Evolutionary conservation across 2,329 filamentous ascomycete genomes (phyloP).

Genomic region (Neurospora crassa): DNA sequence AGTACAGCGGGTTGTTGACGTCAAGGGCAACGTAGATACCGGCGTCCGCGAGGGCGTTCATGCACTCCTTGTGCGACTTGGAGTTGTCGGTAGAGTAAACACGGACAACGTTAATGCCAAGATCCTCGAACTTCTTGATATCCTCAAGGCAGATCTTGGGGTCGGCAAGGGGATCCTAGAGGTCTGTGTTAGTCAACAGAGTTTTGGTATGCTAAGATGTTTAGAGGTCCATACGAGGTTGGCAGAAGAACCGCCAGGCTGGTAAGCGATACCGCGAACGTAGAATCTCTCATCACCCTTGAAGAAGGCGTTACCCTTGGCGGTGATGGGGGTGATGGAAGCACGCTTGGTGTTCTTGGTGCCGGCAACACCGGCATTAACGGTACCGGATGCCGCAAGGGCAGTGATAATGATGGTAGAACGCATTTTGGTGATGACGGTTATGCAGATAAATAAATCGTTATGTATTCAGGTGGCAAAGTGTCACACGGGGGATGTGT

Average conservation of each 20-base stretch:
- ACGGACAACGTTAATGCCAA: conserved; percentile 85
- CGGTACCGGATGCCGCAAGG: conserved; percentile 12
- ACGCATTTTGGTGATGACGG: conserved; percentile 11
- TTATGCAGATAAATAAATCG: background rate
- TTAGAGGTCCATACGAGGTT: conserved; percentile 19
- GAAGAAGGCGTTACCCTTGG: conserved; percentile 39
- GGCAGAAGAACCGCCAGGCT: conserved; percentile 47
- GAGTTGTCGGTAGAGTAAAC: conserved; percentile 92
- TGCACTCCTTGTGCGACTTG: conserved; percentile 71
- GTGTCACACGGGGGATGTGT: background rate
- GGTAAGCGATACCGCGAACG: conserved; percentile 52
- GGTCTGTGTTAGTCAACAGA: background rate
- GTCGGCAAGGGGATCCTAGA: conserved; percentile 65
- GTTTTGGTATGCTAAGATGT: background rate
- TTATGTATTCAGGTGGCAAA: background rate
- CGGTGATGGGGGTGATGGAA: conserved; percentile 15
- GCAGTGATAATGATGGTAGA: conserved; percentile 14
- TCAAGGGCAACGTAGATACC: conserved; percentile 91
- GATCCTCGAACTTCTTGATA: conserved; percentile 69
- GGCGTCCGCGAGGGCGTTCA: conserved; percentile 68
- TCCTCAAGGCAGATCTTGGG: conserved; percentile 63
- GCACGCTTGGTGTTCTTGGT: conserved; percentile 7
- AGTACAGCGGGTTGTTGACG: conserved; percentile 20
- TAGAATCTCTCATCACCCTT: conserved; percentile 44
- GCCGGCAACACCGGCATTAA: conserved; percentile 12